Percentiles rank a stretch among this genome's conserved stretches.
These are phyloP conservation scores for Cutaneotrichosporon cutaneum DNA, from an alignment of 1,284 basidiomycete species.

Conservation along the genomic window DNA sequence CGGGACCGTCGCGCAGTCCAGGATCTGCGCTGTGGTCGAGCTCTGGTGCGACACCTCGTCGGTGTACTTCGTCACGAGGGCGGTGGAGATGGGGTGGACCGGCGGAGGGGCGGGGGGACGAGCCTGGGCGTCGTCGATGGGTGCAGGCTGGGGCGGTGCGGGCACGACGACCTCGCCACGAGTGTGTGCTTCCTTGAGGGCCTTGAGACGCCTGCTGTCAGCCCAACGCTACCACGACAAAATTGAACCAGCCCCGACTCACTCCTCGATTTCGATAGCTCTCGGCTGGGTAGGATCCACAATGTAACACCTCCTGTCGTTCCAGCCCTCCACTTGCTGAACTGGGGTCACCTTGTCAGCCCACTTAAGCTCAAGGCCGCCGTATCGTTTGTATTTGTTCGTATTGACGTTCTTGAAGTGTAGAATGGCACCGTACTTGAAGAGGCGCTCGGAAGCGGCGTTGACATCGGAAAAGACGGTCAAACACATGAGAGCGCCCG, in stretches of 20 bases:
- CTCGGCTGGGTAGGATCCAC: slow-evolving; percentile 23
- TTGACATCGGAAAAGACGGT: not conserved
- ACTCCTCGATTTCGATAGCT: slow-evolving; percentile 34
- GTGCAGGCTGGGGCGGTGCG: not conserved
- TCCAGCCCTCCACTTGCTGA: slow-evolving; percentile 31
- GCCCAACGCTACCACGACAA: not conserved
- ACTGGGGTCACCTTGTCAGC: slow-evolving; percentile 31
- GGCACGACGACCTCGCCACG: not conserved
- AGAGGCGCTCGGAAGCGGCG: not conserved
- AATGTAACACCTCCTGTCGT: slow-evolving; percentile 7
- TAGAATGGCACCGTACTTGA: slow-evolving; percentile 28
- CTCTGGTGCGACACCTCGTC: slow-evolving; percentile 28
- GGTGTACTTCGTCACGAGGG: slow-evolving; percentile 11
- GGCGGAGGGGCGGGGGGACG: not conserved
- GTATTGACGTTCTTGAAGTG: slow-evolving; percentile 32
- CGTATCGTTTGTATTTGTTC: slow-evolving; percentile 28
- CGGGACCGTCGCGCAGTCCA: slow-evolving; percentile 28
- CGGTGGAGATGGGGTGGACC: slow-evolving; percentile 2
- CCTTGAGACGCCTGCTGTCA: slow-evolving; percentile 20
- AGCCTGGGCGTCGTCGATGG: too few relatives aligned
- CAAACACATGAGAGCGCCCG: slow-evolving; percentile 9
- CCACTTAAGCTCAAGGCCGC: slow-evolving; percentile 38
- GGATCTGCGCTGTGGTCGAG: slow-evolving; percentile 26
- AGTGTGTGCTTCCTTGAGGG: not conserved
- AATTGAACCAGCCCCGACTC: slow-evolving; percentile 12